phyloP scores from a whole-genome alignment of 805 yeast species.

The Blastobotrys americana region DNA sequence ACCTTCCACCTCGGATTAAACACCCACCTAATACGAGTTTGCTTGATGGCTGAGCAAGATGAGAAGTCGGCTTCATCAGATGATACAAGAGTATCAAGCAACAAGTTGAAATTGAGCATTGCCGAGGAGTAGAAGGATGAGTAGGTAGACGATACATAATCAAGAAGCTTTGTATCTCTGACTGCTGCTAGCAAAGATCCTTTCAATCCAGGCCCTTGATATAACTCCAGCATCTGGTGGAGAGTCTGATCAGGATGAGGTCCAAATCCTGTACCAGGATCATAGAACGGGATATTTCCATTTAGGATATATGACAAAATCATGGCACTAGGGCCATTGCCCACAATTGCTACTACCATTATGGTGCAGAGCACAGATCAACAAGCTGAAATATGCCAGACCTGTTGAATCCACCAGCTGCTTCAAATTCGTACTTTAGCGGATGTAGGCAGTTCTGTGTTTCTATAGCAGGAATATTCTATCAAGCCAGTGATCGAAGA shows the following conservation, averaged over 20 bases:
- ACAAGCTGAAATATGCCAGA: too few relatives aligned
- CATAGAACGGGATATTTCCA: constrained; percentile 29
- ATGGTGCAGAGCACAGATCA: too few relatives aligned
- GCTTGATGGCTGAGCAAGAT: constrained; percentile 11
- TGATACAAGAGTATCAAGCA: constrained; percentile 25
- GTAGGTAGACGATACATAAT: constrained; percentile 15
- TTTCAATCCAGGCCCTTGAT: constrained; percentile 1
- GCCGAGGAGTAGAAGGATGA: constrained; percentile 18
- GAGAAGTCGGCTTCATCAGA: constrained; percentile 23
- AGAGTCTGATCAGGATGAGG: constrained; percentile 28
- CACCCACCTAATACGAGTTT: constrained; percentile 26
- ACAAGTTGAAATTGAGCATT: constrained; percentile 21
- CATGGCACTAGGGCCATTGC: constrained; percentile 30
- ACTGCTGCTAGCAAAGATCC: constrained; percentile 18
- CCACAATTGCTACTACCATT: constrained; percentile 18
- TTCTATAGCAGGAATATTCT: too few relatives aligned
- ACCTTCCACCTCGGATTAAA: constrained; percentile 9
- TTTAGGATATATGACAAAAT: constrained; percentile 26
- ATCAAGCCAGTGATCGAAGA: too few relatives aligned
- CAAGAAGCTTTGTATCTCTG: constrained; percentile 16
- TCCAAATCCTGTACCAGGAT: constrained; percentile 17
- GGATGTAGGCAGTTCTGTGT: too few relatives aligned
- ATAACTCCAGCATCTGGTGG: constrained; percentile 16
- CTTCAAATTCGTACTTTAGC: too few relatives aligned
- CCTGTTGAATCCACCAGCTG: too few relatives aligned